phyloP scores from a whole-genome alignment of 768 basidiomycete genomes.

The Lactarius hatsudake region DNA sequence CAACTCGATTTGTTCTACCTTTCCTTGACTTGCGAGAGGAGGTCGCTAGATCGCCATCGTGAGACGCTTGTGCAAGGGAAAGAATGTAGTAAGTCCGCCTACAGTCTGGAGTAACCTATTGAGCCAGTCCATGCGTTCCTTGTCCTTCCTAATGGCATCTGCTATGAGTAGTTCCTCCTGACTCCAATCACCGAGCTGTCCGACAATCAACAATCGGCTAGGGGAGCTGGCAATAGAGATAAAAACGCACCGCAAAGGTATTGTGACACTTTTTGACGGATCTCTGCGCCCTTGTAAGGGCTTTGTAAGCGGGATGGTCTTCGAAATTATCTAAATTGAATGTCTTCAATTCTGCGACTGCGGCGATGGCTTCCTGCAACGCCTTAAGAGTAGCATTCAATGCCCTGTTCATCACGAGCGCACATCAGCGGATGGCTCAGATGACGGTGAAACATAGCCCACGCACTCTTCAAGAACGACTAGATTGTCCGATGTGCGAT shows the following conservation, averaged over 20 bases:
- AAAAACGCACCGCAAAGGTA: constrained; percentile 14
- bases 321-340: constrained; percentile 13
- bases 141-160: constrained; percentile 10
- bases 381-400: constrained; percentile 13
- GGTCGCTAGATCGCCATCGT: neutral
- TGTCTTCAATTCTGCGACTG: constrained; percentile 17
- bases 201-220: neutral
- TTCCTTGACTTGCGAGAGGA: neutral
- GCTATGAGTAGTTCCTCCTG: neutral
- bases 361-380: constrained; percentile 5
- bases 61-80: neutral
- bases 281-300: neutral
- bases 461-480: constrained; percentile 20
- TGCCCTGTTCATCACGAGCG: constrained; percentile 1
- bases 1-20: constrained; percentile 5
- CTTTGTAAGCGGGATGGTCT: constrained; percentile 7
- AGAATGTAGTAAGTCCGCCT: neutral
- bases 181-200: constrained; percentile 6
- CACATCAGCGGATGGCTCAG: neutral
- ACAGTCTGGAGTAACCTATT: constrained; percentile 10
- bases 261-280: constrained; percentile 11
- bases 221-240: neutral
- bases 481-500: constrained; percentile 11
- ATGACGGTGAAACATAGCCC: neutral
- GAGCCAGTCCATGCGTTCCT: constrained; percentile 14